Base-by-base conservation (phyloP, 2,329 filamentous ascomycete genomes). In the Alternaria ethzedia region DNA sequence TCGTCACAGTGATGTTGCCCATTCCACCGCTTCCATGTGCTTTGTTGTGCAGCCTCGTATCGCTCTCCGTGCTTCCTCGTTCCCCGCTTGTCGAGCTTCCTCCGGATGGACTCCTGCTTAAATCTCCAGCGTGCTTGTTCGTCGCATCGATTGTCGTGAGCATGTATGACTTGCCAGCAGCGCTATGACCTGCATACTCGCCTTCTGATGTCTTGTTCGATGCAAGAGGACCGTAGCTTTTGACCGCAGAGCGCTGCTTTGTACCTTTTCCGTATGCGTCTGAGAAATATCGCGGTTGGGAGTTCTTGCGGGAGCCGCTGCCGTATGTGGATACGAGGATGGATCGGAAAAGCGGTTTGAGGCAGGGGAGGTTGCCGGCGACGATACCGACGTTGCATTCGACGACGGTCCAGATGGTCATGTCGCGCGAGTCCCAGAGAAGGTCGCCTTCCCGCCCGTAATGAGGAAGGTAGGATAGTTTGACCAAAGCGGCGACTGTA, bases 361-460 rank as follows among this genome's bases (percentile, higher is more conserved):
- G 73, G 20, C 80, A 79, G 2, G 83, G 81, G 0, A 84, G 73
- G 10, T 80, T 82, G 6, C 81, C 81, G 0, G 82, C 82, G 3
- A 83, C 70, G 63, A 84, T 82, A 13, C 82, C 82, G 15, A 83
- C 70, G 65, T 81, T 81, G 43, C 81, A 78, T 67, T 85, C 83
- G 30, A 82, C 68, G 54, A 82, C 78, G 52, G 80, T 81, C 83
- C 83, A 84, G 52, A 84, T 79, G 43, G 83, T 85, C 2, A 87
- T 78, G 68, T 84, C 79, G 26, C 82, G 78, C 3, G 78, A 80
- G 70, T 83, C 83, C 65, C 73, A 76, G 54, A 82, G 73, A 65
- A 73, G 76, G 57, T 79, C 77, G 55, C 78, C 82, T 0, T 70
- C 73, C 9, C 71, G 74, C 45, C 83, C 82, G 20, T 75, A 76